These are phyloP conservation scores for Linnemannia schmuckeri DNA, from an alignment of 192 early-diverging fungal species.

Conservation along the genomic window DNA sequence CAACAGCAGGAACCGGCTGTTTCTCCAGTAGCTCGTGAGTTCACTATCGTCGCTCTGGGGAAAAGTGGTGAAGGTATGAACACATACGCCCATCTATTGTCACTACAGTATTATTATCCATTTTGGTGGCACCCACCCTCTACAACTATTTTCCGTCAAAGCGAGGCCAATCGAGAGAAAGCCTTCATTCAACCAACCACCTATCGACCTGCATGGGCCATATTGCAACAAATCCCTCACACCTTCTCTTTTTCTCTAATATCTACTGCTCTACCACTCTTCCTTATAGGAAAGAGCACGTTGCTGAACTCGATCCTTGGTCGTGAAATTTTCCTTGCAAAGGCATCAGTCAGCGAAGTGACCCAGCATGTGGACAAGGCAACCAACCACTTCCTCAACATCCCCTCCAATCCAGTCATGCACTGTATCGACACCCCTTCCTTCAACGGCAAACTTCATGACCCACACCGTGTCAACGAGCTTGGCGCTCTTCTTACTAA, in stretches of 20 bases:
- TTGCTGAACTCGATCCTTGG: constrained; percentile 62
- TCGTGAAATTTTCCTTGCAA: constrained; percentile 53
- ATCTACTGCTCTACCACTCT: neutral
- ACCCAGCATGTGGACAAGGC: constrained; percentile 56
- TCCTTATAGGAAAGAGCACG: constrained; percentile 57
- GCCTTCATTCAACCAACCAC: neutral
- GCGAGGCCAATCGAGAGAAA: neutral
- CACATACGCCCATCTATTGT: neutral
- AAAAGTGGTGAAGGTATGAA: constrained; percentile 53
- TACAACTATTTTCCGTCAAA: neutral
- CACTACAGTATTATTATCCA: too few relatives aligned
- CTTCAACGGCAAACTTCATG: constrained; percentile 55
- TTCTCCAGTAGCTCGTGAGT: constrained; percentile 18
- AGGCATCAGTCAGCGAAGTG: constrained; percentile 58
- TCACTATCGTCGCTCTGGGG: constrained; percentile 51
- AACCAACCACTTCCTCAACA: constrained; percentile 53
- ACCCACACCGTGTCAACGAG: constrained; percentile 43
- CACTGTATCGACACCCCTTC: constrained; percentile 61
- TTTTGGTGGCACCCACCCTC: neutral
- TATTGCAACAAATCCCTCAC: neutral
- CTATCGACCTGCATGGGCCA: neutral
- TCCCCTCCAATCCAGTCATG: constrained; percentile 49
- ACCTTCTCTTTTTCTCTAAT: neutral
- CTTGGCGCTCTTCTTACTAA: constrained; percentile 47
- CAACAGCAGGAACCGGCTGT: neutral